Percentiles rank a stretch among this genome's conserved stretches.
Conservation (phyloP, 169 alveolate genomes). For the Toxoplasma gondii region DNA sequence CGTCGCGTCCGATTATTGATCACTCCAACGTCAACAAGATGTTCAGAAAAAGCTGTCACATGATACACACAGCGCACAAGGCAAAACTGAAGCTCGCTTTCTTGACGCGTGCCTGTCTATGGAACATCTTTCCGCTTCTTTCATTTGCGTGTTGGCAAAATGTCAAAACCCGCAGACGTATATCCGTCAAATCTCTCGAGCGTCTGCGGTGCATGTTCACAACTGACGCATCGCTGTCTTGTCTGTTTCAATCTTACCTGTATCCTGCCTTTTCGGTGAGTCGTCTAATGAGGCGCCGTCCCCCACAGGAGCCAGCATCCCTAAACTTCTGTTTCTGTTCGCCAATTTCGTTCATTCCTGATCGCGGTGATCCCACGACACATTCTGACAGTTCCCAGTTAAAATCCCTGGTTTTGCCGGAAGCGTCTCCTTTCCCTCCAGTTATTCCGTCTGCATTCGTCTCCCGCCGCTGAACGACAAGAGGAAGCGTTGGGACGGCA, state of each 20-base stretch:
- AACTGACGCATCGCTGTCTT: too few relatives aligned
- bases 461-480: background rate
- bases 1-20: too few relatives aligned
- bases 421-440: background rate
- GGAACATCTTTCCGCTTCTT: too few relatives aligned
- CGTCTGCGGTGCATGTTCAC: too few relatives aligned
- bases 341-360: background rate
- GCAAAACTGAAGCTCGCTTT: too few relatives aligned
- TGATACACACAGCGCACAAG: too few relatives aligned
- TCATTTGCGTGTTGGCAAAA: too few relatives aligned
- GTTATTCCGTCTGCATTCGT: background rate
- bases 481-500: background rate
- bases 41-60: too few relatives aligned
- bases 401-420: background rate
- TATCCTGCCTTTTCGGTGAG: constrained; percentile 19
- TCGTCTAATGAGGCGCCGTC: background rate
- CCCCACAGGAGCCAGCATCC: constrained; percentile 36
- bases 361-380: constrained; percentile 4
- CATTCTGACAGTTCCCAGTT: background rate
- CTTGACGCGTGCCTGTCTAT: too few relatives aligned
- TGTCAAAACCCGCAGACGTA: too few relatives aligned
- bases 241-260: background rate
- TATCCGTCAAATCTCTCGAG: too few relatives aligned
- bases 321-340: constrained; percentile 13
- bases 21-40: too few relatives aligned